Percentiles rank a stretch among this genome's conserved stretches.
Conservation (phyloP, 148 eudicot species). For the Spergularia bocconei region DNA sequence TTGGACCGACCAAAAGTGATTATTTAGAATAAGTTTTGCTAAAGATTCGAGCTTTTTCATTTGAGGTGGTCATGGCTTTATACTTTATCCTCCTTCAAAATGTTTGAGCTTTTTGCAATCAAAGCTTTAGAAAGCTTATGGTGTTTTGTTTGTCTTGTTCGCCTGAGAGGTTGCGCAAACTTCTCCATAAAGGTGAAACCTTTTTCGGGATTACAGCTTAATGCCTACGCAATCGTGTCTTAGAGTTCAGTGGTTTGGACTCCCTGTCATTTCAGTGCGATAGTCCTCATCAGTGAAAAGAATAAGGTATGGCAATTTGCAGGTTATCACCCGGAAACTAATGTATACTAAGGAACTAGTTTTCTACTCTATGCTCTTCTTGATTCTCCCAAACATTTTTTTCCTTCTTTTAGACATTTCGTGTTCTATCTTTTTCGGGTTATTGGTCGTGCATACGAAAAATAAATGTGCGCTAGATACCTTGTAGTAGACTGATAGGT, state of each 20-base stretch:
- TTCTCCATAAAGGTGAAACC: conserved; percentile 22
- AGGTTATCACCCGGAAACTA: conserved; percentile 5
- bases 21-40: too few relatives aligned
- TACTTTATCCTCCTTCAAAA: too few relatives aligned
- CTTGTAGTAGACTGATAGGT: conserved; percentile 13
- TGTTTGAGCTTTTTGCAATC: too few relatives aligned
- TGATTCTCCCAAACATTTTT: neutral
- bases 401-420: too few relatives aligned
- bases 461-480: neutral
- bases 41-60: too few relatives aligned
- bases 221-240: conserved; percentile 14
- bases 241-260: conserved; percentile 19
- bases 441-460: neutral
- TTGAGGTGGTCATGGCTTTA: too few relatives aligned
- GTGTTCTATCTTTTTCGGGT: too few relatives aligned
- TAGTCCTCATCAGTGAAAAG: conserved; percentile 4
- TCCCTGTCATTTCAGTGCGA: conserved; percentile 13
- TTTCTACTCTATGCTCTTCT: neutral
- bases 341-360: neutral
- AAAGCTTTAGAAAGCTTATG: too few relatives aligned
- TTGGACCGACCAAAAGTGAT: too few relatives aligned
- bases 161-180: conserved; percentile 12
- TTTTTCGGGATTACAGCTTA: conserved; percentile 19
- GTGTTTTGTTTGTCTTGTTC: conserved; percentile 4
- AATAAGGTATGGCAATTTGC: conserved; percentile 20